Conservation (phyloP, 305 asterid species). For the Solanum hybrid region DNA sequence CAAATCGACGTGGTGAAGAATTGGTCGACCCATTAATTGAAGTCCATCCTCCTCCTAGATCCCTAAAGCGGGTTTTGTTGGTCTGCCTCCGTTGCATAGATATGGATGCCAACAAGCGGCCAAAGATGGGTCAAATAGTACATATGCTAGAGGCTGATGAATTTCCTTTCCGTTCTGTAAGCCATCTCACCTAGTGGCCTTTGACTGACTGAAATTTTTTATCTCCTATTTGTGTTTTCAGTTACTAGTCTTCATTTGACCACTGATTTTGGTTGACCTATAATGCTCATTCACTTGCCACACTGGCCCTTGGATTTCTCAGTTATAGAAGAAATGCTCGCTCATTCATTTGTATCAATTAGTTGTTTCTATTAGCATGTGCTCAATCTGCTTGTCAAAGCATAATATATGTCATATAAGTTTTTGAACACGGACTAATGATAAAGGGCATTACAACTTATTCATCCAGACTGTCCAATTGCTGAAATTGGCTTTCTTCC, state of each 20-base stretch:
- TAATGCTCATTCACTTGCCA: neutral
- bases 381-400: neutral
- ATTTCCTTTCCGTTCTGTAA: constrained; percentile 69
- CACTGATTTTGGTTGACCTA: neutral
- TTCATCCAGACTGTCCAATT: neutral
- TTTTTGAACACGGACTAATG: neutral
- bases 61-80: constrained; percentile 64
- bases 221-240: neutral
- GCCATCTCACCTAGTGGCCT: constrained; percentile 2
- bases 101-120: constrained; percentile 82
- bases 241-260: neutral
- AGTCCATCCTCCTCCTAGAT: constrained; percentile 71
- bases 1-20: constrained; percentile 72
- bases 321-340: neutral
- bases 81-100: constrained; percentile 92
- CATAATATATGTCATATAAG: neutral
- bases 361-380: neutral
- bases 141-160: constrained; percentile 99
- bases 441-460: neutral
- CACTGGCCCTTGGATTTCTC: neutral
- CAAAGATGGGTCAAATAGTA: constrained; percentile 94
- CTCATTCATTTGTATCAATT: neutral
- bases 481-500: neutral
- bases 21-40: constrained; percentile 63
- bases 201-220: neutral